Evolutionary conservation across 345 rosid species (phyloP).

Genomic region (Sonneratia alba): DNA sequence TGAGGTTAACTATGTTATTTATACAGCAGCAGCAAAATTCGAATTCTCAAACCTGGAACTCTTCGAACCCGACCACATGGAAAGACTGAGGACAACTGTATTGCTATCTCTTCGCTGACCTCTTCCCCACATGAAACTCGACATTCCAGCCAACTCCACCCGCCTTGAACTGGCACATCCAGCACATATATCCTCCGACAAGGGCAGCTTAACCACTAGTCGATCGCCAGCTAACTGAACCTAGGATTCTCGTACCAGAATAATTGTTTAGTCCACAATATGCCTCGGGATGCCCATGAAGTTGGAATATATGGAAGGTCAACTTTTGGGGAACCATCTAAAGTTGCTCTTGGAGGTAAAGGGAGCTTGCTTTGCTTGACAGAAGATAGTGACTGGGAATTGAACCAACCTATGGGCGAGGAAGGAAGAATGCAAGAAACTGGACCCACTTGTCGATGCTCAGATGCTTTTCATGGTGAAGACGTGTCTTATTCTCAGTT

Average conservation of each 20-base stretch:
- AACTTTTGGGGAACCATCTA: constrained; percentile 24
- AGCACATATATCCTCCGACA: constrained; percentile 46
- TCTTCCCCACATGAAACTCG: constrained; percentile 12
- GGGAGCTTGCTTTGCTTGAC: background rate
- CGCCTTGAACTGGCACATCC: constrained; percentile 52
- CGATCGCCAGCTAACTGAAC: constrained; percentile 10
- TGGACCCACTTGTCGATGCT: constrained; percentile 6
- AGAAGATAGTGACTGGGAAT: constrained; percentile 8
- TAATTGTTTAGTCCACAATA: constrained; percentile 15
- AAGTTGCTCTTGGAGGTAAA: constrained; percentile 8
- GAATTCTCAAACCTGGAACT: background rate
- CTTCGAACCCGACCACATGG: constrained; percentile 31
- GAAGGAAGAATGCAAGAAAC: constrained; percentile 2
- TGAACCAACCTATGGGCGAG: constrained; percentile 3
- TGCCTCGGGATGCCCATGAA: constrained; percentile 12
- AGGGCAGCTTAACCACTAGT: constrained; percentile 42
- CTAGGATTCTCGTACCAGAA: background rate
- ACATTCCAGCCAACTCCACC: constrained; percentile 16
- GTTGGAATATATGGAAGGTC: constrained; percentile 14
- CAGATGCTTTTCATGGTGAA: constrained; percentile 24
- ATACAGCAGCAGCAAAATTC: background rate
- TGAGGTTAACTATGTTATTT: no score
- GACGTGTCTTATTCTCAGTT: constrained; percentile 17
- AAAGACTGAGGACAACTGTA: constrained; percentile 27
- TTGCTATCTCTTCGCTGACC: constrained; percentile 33